Base-by-base conservation (phyloP, 805 yeast species). In the Starmerella bombi region DNA sequence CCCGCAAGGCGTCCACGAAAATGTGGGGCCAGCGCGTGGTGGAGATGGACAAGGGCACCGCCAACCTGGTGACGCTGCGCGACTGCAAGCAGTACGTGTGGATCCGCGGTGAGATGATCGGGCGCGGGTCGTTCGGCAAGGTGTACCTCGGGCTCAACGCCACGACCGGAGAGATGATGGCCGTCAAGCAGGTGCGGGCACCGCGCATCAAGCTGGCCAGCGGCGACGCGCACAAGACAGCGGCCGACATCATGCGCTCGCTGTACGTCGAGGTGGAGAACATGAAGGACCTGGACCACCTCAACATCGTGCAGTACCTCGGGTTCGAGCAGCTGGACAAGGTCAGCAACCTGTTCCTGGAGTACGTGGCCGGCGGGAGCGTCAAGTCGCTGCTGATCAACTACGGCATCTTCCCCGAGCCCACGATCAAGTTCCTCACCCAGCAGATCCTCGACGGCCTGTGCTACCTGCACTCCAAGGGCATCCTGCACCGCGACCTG, bases 131-230 rank as follows among this genome's bases (percentile, higher is more conserved):
- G 1, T 91, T 86, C 65, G 99, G 98, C 8, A 77, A 82, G 28
- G 99, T 91, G 1, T 88, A 71, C 55, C 66, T 91, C 41, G 96
- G 94, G 1, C 68, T 91, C 55, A 91, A 91, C 59, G 86, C 85
- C 15, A 91, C 97, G 1, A 84, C 94, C 0, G 97, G 97, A 40
- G 99, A 91, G 54, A 85, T 91, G 94, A 80, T 91, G 64, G 99
- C 99, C 0, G 98, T 91, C 2, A 91, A 91, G 56, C 98, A 91
- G 60, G 95, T 88, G 2, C 62, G 40, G 55, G 66, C 25, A 51
- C 62, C 16, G 44, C 58, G 32, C 59, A 51, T 41, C 35, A 44
- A 21, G 3, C 22, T n/a, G 10, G 63, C 60, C 42, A 34, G 34
- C 18, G 42, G 37, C 14, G 22, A 29, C 17, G 21, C 33, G 17